Evolutionary conservation across 2,329 filamentous ascomycete species (phyloP).

Genomic region (Pseudogymnoascus sp.): DNA sequence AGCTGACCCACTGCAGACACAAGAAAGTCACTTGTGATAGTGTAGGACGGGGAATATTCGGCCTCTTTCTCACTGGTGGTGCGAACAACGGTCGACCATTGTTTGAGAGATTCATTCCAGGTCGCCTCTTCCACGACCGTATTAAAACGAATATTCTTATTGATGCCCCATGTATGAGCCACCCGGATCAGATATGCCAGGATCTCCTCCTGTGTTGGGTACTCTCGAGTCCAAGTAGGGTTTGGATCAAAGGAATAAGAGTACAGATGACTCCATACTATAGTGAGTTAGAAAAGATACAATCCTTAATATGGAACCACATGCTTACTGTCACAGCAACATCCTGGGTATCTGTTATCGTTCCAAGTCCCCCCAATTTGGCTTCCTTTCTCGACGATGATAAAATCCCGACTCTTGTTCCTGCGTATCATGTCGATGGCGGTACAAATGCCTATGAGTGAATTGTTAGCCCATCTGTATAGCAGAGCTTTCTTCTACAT

Average conservation of each 20-base stretch:
- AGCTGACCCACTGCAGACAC: conserved; percentile 36
- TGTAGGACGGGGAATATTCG: conserved; percentile 30
- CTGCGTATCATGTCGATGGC: conserved; percentile 47
- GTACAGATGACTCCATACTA: conserved; percentile 41
- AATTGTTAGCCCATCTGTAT: neutral
- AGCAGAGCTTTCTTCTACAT: neutral
- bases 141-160: conserved; percentile 9
- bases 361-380: conserved; percentile 45
- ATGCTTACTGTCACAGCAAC: conserved; percentile 40
- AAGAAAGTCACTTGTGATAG: conserved; percentile 46
- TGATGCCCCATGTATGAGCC: conserved; percentile 34
- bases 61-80: conserved; percentile 8
- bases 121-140: conserved; percentile 4
- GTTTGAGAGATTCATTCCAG: conserved; percentile 5
- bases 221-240: conserved; percentile 47
- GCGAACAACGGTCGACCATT: conserved; percentile 6
- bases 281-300: conserved; percentile 19
- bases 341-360: conserved; percentile 49
- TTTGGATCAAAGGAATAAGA: conserved; percentile 54
- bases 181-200: conserved; percentile 43
- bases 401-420: conserved; percentile 44
- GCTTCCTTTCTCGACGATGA: conserved; percentile 46
- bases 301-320: neutral
- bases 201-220: conserved; percentile 53
- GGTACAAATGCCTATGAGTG: conserved; percentile 40